Percentiles rank a stretch among this genome's conserved stretches.
phyloP scores from a whole-genome alignment of 306 rosid species.

The Sindora glabra region DNA sequence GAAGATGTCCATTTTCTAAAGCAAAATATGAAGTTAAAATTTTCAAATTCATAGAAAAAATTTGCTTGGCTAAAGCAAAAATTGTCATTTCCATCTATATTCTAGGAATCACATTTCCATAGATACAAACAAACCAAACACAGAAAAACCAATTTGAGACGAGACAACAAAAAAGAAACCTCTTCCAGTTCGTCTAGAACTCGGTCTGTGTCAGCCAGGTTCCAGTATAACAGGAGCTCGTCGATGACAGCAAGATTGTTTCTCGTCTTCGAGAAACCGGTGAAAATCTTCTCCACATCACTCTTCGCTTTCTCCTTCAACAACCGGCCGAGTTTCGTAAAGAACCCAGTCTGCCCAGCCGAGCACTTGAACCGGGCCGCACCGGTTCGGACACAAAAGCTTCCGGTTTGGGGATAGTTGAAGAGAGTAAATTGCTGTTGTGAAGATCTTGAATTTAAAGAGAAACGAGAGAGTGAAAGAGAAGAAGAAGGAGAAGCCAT shows the following conservation, averaged over 20 bases:
- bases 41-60: too few species aligned
- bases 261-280: conserved; percentile 85
- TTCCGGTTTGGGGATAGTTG: neutral
- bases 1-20: too few species aligned
- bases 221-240: conserved; percentile 92
- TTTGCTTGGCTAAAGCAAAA: too few species aligned
- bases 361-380: conserved; percentile 50
- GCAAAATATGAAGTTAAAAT: too few species aligned
- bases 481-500: conserved; percentile 47
- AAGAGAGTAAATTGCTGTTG: conserved; percentile 12
- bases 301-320: conserved; percentile 87
- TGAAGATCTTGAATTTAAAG: conserved; percentile 28
- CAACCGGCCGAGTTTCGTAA: conserved; percentile 68
- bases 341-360: conserved; percentile 77
- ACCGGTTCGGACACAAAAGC: neutral
- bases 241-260: conserved; percentile 82
- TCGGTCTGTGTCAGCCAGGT: conserved; percentile 82
- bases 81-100: too few species aligned
- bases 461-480: conserved; percentile 29
- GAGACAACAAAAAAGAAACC: conserved; percentile 27
- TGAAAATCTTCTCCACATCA: conserved; percentile 81
- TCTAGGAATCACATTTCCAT: neutral
- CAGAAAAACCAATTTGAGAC: neutral
- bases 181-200: conserved; percentile 97
- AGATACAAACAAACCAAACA: neutral